Evolutionary conservation across 495 filamentous ascomycete genomes (phyloP).

Genomic region (Penicillium lagena): DNA sequence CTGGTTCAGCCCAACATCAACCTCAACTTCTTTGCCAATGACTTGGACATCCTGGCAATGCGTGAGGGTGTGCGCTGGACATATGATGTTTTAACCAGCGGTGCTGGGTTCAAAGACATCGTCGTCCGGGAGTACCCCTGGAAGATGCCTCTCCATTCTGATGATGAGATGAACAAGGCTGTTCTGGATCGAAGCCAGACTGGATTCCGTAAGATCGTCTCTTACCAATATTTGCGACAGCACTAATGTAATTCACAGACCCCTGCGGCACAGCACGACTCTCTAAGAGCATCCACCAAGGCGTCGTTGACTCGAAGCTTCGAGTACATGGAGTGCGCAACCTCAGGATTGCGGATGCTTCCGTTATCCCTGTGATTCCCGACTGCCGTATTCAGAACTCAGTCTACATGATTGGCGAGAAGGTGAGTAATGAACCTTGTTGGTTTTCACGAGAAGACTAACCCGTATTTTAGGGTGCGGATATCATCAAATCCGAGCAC

Average conservation of each 20-base stretch:
- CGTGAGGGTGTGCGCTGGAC: constrained; percentile 48
- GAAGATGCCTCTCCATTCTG: constrained; percentile 46
- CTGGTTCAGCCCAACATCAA: constrained; percentile 49
- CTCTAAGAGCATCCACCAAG: constrained; percentile 41
- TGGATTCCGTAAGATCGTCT: constrained; percentile 34
- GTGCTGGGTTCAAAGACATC: constrained; percentile 50
- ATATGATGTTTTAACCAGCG: constrained; percentile 47
- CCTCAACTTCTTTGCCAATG: constrained; percentile 50
- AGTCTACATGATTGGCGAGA: constrained; percentile 53
- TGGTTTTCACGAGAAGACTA: background rate
- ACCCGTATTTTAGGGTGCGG: constrained; percentile 15
- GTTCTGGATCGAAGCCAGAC: constrained; percentile 51
- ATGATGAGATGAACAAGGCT: constrained; percentile 47
- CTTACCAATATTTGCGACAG: background rate
- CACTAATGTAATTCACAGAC: constrained; percentile 2
- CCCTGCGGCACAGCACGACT: constrained; percentile 49
- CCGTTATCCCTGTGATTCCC: constrained; percentile 27
- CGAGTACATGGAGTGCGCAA: constrained; percentile 45
- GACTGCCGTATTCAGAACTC: constrained; percentile 35
- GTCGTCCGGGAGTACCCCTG: constrained; percentile 48
- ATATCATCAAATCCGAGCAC: constrained; percentile 25
- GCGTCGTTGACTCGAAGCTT: constrained; percentile 46
- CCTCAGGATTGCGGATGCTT: constrained; percentile 42
- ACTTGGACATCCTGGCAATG: constrained; percentile 48
- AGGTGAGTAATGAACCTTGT: constrained; percentile 13